Evolutionary conservation across 257 asterid species (phyloP), one percentile per base, ranked within the genome.

Genomic region (Datura wrightii): DNA sequence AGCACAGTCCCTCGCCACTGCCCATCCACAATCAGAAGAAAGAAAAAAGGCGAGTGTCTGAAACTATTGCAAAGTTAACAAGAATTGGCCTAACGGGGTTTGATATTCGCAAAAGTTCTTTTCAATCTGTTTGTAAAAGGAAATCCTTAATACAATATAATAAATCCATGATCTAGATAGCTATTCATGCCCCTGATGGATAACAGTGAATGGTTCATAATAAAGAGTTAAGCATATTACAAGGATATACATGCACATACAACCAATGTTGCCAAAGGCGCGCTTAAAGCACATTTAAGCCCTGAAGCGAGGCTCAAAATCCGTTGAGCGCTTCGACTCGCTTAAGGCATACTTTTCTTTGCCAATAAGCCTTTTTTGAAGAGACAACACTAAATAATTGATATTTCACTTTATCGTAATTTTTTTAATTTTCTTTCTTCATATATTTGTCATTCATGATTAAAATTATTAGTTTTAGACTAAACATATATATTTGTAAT

Each of bases 161-260:
- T 71, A 4, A 2, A 44, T 42, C 1, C 7, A 4, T 10, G 8
- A 19, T 44, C 58, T n/a, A 72, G 42, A 31, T 36, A 72, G 58
- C 58, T 10, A 72, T 10, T 46, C 80, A 72, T 0, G 10, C 58
- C 18, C 36, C 39, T n/a, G 41, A 72, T 44, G 6, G 41, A 10
- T 72, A 44, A 13, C 58, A n/a, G 10, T 10, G 37, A 14, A 39
- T 15, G 13, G 24, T 67, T 67, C 78, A 72, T n/a, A 19, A 24
- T 5, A 44, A n/a, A 19, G 56, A 44, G 11, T 19, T 11, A 19
- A 19, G n/a, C 41, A 46, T 19, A 72, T 46, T 6, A 71, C 37
- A 44, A 71, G 15, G 37, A 71, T 10, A 71, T 10, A 44, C 39
- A 71, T 72, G 80, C 58, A 72, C 80, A 72, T 72, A 19, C n/a